These are phyloP conservation scores for Aspergillus oerlinghausenensis DNA, from an alignment of 2,329 filamentous ascomycete species.

Conservation along the genomic window DNA sequence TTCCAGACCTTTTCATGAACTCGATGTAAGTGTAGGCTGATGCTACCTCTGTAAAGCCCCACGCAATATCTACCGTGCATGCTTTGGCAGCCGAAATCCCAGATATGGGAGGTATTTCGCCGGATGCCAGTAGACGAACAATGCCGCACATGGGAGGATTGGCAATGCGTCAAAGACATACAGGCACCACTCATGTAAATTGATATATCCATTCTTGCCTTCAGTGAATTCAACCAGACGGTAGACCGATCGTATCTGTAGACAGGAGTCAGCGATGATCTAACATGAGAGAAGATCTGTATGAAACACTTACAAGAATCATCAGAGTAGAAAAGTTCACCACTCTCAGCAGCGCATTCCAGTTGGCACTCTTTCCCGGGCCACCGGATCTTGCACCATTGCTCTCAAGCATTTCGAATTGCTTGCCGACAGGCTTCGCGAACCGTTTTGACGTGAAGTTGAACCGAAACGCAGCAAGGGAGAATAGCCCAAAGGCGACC, in stretches of 20 bases:
- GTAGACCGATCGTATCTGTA: slow-evolving; percentile 41
- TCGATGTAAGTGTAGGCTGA: too few relatives aligned
- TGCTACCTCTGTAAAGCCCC: too few relatives aligned
- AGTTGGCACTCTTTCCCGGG: slow-evolving; percentile 21
- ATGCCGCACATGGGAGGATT: slow-evolving; percentile 30
- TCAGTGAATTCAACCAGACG: slow-evolving; percentile 47
- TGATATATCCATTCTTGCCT: slow-evolving; percentile 39
- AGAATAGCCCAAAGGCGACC: slow-evolving; percentile 45
- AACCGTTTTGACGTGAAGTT: slow-evolving; percentile 44
- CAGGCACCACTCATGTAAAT: slow-evolving; percentile 40
- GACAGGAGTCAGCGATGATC: slow-evolving; percentile 3
- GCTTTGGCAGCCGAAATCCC: slow-evolving; percentile 29
- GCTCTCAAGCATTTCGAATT: slow-evolving; percentile 12
- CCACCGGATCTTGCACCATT: not conserved
- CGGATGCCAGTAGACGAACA: slow-evolving; percentile 32
- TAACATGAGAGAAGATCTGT: not conserved
- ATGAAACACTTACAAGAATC: slow-evolving; percentile 23
- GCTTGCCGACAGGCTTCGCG: slow-evolving; percentile 22
- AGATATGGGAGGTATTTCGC: slow-evolving; percentile 30
- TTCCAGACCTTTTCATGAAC: not conserved
- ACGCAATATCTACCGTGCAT: slow-evolving; percentile 15
- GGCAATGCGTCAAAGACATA: slow-evolving; percentile 44
- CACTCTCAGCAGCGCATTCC: slow-evolving; percentile 28
- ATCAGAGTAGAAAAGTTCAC: slow-evolving; percentile 27
- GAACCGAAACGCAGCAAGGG: slow-evolving; percentile 43